A percentile compares a stretch with the other conserved stretches of the same genome.
Conservation (phyloP, 108 stramenopile species). For the Cyclotella choctawhatcheeana region DNA sequence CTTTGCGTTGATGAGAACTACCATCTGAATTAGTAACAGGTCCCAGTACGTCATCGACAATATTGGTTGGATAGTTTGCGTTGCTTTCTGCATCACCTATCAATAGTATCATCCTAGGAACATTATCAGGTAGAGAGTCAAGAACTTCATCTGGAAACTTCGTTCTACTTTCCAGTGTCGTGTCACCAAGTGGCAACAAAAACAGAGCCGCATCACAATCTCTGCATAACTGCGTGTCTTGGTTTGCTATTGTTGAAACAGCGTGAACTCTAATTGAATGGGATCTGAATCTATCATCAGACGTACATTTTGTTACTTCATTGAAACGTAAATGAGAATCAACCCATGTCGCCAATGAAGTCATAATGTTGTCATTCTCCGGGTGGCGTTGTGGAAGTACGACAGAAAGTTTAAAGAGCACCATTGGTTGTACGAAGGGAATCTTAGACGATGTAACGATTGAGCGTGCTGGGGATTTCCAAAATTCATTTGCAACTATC, state of each 20-base stretch:
- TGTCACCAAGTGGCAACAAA: slow-evolving; percentile 31
- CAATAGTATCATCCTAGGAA: slow-evolving; percentile 38
- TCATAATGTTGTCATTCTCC: slow-evolving; percentile 14
- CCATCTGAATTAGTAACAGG: background rate
- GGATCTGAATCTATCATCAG: slow-evolving; percentile 11
- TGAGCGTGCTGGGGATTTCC: background rate
- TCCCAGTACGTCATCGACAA: slow-evolving; percentile 30
- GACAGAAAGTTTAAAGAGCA: slow-evolving; percentile 39
- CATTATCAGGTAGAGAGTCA: slow-evolving; percentile 10
- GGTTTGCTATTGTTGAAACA: slow-evolving; percentile 46
- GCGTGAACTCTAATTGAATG: slow-evolving; percentile 20
- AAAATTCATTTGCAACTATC: slow-evolving; percentile 17
- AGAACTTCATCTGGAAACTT: slow-evolving; percentile 23
- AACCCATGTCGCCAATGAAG: slow-evolving; percentile 44
- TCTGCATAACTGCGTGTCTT: slow-evolving; percentile 23
- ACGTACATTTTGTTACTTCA: slow-evolving; percentile 7
- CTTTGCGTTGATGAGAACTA: slow-evolving; percentile 6
- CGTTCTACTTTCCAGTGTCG: background rate
- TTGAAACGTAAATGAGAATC: slow-evolving; percentile 33
- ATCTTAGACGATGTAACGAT: background rate
- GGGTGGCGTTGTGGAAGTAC: slow-evolving; percentile 23
- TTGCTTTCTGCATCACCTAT: slow-evolving; percentile 16
- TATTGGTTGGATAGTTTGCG: slow-evolving; percentile 8
- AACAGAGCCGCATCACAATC: slow-evolving; percentile 47
- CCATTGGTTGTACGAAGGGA: slow-evolving; percentile 19